Conservation (phyloP, 352 stramenopile species). For the Globisporangium cylindrosporum region DNA sequence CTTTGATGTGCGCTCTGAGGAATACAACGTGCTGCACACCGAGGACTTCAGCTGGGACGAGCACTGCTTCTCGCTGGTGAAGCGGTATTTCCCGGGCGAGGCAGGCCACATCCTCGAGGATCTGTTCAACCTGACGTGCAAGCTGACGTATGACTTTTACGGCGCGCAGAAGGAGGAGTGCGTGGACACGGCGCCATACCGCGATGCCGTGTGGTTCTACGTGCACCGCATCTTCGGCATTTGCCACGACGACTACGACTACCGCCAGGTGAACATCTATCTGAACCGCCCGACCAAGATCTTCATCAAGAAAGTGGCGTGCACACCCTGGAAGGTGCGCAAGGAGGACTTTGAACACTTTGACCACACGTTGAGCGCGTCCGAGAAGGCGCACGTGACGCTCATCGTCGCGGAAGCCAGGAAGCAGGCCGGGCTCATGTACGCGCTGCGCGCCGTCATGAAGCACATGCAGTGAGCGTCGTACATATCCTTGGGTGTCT, state of each 20-base stretch:
- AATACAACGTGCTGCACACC: conserved; percentile 83
- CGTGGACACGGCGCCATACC: conserved; percentile 80
- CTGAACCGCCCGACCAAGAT: conserved; percentile 85
- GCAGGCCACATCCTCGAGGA: conserved; percentile 83
- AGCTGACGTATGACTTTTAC: conserved; percentile 82
- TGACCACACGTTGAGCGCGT: conserved; percentile 67
- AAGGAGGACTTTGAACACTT: conserved; percentile 85
- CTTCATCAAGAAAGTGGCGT: conserved; percentile 86
- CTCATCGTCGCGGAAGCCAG: conserved; percentile 78
- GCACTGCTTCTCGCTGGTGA: conserved; percentile 85
- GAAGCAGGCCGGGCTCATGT: conserved; percentile 87
- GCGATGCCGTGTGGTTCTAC: conserved; percentile 85
- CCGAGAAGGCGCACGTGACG: conserved; percentile 86
- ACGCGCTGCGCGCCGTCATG: conserved; percentile 83
- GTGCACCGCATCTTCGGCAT: conserved; percentile 88
- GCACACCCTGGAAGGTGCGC: conserved; percentile 80
- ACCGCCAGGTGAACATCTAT: conserved; percentile 78
- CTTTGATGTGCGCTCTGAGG: conserved; percentile 80
- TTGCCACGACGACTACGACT: conserved; percentile 88
- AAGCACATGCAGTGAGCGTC: conserved; percentile 76
- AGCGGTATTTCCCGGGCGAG: conserved; percentile 79
- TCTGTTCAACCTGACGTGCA: conserved; percentile 83
- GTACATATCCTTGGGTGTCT: neutral
- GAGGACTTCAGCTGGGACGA: conserved; percentile 90
- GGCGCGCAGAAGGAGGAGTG: conserved; percentile 50